Conservation (phyloP, 2,329 filamentous ascomycete species). For the Emergomyces africanus region DNA sequence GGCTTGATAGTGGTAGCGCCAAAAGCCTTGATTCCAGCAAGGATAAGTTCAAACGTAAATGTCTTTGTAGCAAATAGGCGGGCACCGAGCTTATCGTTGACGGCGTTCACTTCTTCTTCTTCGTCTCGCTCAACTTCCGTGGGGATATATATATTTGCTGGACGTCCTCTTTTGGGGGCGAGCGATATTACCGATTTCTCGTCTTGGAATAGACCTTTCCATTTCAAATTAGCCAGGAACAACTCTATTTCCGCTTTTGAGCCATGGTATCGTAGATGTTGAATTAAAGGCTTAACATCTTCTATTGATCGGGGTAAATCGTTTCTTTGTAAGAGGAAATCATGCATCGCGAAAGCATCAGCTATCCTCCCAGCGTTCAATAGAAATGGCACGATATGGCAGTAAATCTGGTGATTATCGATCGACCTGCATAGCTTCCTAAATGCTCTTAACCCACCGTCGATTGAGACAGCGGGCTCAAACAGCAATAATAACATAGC, state of each 20-base stretch:
- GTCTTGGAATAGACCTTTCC: conserved; percentile 3
- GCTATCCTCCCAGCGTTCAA: conserved; percentile 24
- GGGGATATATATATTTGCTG: neutral
- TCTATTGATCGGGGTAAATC: conserved; percentile 31
- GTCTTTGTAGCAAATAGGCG: conserved; percentile 68
- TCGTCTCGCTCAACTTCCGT: neutral
- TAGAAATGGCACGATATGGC: conserved; percentile 28
- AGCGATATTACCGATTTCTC: neutral
- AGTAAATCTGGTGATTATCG: conserved; percentile 31
- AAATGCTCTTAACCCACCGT: conserved; percentile 23
- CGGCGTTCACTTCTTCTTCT: conserved; percentile 28
- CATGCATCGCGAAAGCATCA: conserved; percentile 35
- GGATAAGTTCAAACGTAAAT: conserved; percentile 58
- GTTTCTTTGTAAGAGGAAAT: conserved; percentile 26
- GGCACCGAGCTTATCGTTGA: conserved; percentile 61
- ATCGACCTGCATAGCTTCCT: conserved; percentile 29
- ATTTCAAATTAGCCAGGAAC: conserved; percentile 6
- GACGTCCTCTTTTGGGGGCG: no score
- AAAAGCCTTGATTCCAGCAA: conserved; percentile 56
- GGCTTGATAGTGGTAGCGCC: conserved; percentile 62
- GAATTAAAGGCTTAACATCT: conserved; percentile 29
- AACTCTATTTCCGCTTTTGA: conserved; percentile 6
- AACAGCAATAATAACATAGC: conserved; percentile 20
- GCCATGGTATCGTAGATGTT: conserved; percentile 24
- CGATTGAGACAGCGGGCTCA: conserved; percentile 13